A percentile compares a stretch with the other conserved stretches of the same genome.
phyloP scores from a whole-genome alignment of 148 eudicot species.

The Suaeda aralocaspica region DNA sequence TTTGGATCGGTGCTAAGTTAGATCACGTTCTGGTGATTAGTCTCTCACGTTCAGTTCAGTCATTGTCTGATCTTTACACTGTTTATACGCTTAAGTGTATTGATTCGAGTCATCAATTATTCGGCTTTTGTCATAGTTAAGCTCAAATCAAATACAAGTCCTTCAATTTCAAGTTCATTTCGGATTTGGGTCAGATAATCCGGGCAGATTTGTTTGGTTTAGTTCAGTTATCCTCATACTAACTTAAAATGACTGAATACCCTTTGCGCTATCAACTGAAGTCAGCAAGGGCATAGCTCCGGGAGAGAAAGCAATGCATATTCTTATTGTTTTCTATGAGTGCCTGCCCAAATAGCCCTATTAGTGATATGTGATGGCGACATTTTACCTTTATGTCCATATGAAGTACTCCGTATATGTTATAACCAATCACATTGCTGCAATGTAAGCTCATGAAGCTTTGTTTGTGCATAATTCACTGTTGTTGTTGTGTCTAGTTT shows the following conservation, averaged over 20 bases:
- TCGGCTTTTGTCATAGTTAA: no score
- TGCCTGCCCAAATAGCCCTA: no score
- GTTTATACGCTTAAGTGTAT: neutral
- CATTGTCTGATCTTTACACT: no score
- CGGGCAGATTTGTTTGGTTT: neutral
- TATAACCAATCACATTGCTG: neutral
- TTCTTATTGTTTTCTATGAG: neutral
- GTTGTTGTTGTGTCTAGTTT: neutral
- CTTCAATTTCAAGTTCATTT: neutral
- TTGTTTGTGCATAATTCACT: no score
- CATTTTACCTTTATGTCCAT: no score
- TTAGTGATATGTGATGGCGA: slow-evolving; percentile 1
- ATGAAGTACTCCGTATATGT: no score
- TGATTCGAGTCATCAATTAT: no score
- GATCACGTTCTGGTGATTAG: neutral
- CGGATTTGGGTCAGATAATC: neutral
- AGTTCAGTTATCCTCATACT: neutral
- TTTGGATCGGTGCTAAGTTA: neutral
- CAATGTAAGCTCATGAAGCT: neutral
- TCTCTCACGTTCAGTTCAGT: neutral
- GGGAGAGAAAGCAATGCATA: neutral
- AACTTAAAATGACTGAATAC: neutral
- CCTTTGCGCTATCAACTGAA: neutral
- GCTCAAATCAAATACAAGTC: neutral
- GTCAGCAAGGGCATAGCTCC: no score